Percentiles rank a stretch among this genome's conserved stretches.
Conservation (phyloP, 306 rosid genomes). For the Medicago arabica region DNA sequence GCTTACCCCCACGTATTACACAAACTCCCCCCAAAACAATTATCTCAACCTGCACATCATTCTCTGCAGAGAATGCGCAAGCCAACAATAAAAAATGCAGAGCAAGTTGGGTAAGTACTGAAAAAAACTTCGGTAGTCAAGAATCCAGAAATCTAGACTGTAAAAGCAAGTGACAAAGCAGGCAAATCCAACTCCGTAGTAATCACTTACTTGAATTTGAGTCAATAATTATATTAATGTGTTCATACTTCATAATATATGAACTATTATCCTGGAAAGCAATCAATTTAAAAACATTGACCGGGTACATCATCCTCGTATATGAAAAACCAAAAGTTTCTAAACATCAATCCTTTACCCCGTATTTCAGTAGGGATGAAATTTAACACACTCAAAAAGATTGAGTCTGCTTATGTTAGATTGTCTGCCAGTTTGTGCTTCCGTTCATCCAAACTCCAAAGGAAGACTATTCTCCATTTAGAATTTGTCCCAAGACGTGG, state of each 20-base stretch:
- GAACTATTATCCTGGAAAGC: background rate
- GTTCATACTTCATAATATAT: constrained; percentile 7
- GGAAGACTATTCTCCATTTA: background rate
- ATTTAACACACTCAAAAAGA: constrained; percentile 19
- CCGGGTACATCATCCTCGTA: too few species aligned
- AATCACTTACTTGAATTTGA: constrained; percentile 3
- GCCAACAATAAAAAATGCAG: constrained; percentile 11
- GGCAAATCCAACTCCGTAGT: constrained; percentile 20
- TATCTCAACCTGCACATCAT: background rate
- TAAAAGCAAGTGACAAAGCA: constrained; percentile 25
- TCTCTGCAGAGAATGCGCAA: background rate
- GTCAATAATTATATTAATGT: background rate
- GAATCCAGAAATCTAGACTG: constrained; percentile 1
- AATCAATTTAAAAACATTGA: background rate
- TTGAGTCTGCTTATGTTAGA: background rate
- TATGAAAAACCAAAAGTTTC: too few species aligned
- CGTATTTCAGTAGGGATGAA: background rate
- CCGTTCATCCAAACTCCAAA: background rate
- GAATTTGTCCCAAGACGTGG: background rate
- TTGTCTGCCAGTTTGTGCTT: background rate
- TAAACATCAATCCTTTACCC: background rate
- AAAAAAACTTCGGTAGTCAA: background rate
- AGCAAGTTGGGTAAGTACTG: background rate
- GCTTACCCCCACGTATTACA: background rate
- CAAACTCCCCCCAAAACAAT: background rate